Conservation (phyloP, 768 basidiomycete genomes). For the Termitomyces sp. region DNA sequence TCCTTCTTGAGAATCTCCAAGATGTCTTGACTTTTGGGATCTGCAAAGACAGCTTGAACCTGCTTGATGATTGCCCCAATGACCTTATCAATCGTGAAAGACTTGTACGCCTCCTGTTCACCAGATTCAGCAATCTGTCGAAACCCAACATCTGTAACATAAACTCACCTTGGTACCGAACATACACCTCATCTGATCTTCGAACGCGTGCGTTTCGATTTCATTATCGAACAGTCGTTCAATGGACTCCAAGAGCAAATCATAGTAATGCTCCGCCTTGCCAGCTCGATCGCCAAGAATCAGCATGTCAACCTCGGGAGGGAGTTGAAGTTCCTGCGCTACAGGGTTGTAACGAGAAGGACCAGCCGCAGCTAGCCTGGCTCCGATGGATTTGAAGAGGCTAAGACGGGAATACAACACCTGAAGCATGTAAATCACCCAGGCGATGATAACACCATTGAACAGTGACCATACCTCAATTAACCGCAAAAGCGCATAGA, state of each 20-base stretch:
- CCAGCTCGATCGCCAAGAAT: slow-evolving; percentile 35
- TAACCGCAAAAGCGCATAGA: slow-evolving; percentile 82
- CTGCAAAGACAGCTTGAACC: slow-evolving; percentile 71
- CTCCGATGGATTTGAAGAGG: slow-evolving; percentile 73
- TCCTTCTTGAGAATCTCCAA: slow-evolving; percentile 72
- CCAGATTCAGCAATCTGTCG: background rate
- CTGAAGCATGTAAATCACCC: slow-evolving; percentile 37
- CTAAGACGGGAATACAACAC: slow-evolving; percentile 77
- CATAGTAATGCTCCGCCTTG: slow-evolving; percentile 72
- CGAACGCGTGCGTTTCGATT: slow-evolving; percentile 82
- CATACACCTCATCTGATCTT: slow-evolving; percentile 87
- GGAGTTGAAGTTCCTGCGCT: slow-evolving; percentile 29
- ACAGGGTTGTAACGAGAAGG: slow-evolving; percentile 21
- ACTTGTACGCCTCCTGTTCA: slow-evolving; percentile 70
- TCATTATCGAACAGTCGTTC: slow-evolving; percentile 93
- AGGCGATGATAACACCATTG: background rate
- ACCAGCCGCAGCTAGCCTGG: slow-evolving; percentile 38
- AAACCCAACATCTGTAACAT: background rate
- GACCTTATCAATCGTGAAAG: slow-evolving; percentile 94
- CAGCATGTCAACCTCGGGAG: slow-evolving; percentile 24
- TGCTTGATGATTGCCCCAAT: slow-evolving; percentile 89
- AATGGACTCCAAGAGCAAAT: slow-evolving; percentile 79
- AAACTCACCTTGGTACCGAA: slow-evolving; percentile 73
- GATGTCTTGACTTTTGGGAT: slow-evolving; percentile 70
- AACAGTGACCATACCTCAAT: slow-evolving; percentile 64